A percentile compares a stretch with the other conserved stretches of the same genome.
Evolutionary conservation across 139 green algal genomes (phyloP).

Genomic region (Micractinium conductrix): DNA sequence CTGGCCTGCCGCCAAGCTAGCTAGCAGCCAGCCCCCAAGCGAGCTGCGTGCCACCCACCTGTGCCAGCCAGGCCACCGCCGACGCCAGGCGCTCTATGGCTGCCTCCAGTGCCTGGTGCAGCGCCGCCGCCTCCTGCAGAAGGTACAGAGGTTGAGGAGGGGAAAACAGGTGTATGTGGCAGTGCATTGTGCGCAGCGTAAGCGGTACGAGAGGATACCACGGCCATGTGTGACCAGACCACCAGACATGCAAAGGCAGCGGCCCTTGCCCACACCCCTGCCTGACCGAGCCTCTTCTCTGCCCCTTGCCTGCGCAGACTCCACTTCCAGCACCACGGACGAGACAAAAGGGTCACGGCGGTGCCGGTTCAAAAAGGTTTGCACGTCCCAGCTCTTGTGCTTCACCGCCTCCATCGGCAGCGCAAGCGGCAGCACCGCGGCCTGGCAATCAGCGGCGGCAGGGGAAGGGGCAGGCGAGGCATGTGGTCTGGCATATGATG

Average conservation of each 20-base stretch:
- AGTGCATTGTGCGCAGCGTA: too few relatives aligned
- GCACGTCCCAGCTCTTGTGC: conserved; percentile 10
- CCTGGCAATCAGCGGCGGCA: too few relatives aligned
- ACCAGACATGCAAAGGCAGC: background rate
- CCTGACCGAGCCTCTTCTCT: background rate
- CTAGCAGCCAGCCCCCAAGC: too few relatives aligned
- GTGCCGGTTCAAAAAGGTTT: conserved; percentile 17
- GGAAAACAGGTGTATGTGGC: background rate
- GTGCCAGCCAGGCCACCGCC: conserved; percentile 26
- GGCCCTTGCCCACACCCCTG: background rate
- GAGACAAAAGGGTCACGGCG: conserved; percentile 12
- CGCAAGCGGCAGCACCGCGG: conserved; percentile 9
- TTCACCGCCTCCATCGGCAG: conserved; percentile 1
- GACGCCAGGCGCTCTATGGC: conserved; percentile 12
- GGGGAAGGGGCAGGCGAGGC: background rate
- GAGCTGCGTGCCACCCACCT: too few relatives aligned
- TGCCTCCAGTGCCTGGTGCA: background rate
- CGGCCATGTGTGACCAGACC: background rate
- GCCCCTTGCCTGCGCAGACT: conserved; percentile 4
- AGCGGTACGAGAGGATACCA: background rate
- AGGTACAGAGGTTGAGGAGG: background rate
- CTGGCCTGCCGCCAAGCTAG: too few relatives aligned
- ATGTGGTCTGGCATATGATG: background rate
- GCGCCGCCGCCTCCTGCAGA: conserved; percentile 17
- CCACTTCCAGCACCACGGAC: conserved; percentile 3